Conservation (phyloP, 1,284 basidiomycete genomes). For the Austropuccinia psidii region DNA sequence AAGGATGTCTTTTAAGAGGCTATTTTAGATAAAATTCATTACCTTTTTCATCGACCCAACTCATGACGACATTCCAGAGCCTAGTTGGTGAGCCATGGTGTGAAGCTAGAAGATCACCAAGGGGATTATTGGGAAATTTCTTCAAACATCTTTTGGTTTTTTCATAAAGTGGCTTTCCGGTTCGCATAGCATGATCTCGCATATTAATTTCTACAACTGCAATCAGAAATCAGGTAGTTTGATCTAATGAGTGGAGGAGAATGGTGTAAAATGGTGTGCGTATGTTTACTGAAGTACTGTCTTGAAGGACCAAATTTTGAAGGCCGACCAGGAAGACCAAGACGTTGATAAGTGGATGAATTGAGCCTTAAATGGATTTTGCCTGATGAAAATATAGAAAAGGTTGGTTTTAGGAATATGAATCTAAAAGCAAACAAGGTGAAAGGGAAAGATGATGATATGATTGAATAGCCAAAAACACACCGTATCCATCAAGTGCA, state of each 20-base stretch:
- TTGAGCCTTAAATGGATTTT: conserved; percentile 42
- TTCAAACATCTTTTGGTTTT: neutral
- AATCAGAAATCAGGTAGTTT: neutral
- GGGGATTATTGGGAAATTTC: neutral
- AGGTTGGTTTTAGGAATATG: conserved; percentile 38
- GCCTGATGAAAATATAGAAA: conserved; percentile 41
- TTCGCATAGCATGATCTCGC: conserved; percentile 8
- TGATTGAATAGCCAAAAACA: conserved; percentile 40
- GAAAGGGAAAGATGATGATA: conserved; percentile 39
- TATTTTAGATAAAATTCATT: neutral
- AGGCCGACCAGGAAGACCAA: conserved; percentile 20
- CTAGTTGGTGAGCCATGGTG: neutral
- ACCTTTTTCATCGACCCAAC: conserved; percentile 30
- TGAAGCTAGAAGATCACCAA: neutral
- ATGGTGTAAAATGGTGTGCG: neutral
- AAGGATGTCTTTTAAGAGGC: neutral
- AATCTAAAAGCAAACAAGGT: conserved; percentile 37
- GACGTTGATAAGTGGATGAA: conserved; percentile 34
- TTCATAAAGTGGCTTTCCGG: conserved; percentile 12
- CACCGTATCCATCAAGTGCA: conserved; percentile 38
- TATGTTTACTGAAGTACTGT: conserved; percentile 12
- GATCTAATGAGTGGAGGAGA: neutral
- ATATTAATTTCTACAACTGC: conserved; percentile 29
- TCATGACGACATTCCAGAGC: conserved; percentile 13
- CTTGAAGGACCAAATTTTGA: conserved; percentile 15